phyloP scores from a whole-genome alignment of 192 early-diverging fungal species.

The Chytriomyces sp. region DNA sequence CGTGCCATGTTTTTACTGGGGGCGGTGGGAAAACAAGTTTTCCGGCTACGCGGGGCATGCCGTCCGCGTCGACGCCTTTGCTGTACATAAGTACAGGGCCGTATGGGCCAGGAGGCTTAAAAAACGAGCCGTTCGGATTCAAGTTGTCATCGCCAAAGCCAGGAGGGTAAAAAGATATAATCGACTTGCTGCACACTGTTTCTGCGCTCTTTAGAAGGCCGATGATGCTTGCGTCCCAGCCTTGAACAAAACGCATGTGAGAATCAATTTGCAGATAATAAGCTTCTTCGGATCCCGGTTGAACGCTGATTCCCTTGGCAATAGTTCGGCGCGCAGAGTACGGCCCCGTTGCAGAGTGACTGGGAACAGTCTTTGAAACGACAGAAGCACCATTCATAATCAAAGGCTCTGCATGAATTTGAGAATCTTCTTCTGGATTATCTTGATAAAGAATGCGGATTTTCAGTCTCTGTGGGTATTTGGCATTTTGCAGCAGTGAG shows the following conservation, averaged over 20 bases:
- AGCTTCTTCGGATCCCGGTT: not conserved
- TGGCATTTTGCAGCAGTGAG: constrained; percentile 19
- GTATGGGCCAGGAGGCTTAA: constrained; percentile 1
- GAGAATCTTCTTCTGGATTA: constrained; percentile 31
- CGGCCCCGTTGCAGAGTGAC: constrained; percentile 8
- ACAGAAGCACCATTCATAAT: not conserved
- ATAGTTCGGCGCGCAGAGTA: constrained; percentile 23
- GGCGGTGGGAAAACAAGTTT: constrained; percentile 14
- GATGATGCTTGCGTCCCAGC: constrained; percentile 30
- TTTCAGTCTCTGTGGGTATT: constrained; percentile 20
- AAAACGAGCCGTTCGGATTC: not conserved
- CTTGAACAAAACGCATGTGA: constrained; percentile 37
- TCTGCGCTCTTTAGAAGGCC: not conserved
- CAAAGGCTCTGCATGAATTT: constrained; percentile 8
- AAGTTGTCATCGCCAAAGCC: constrained; percentile 3
- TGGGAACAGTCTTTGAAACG: not conserved
- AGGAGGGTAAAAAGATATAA: constrained; percentile 39
- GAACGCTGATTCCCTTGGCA: not conserved
- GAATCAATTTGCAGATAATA: constrained; percentile 40
- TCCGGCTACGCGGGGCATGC: constrained; percentile 28
- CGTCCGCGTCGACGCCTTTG: constrained; percentile 21
- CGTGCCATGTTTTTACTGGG: not conserved
- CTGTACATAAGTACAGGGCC: constrained; percentile 4
- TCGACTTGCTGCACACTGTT: constrained; percentile 2
- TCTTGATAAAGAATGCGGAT: constrained; percentile 38